Evolutionary conservation across 352 stramenopile genomes (phyloP), one percentile per base, ranked within the genome.

Genomic region (Phytopythium litorale): DNA sequence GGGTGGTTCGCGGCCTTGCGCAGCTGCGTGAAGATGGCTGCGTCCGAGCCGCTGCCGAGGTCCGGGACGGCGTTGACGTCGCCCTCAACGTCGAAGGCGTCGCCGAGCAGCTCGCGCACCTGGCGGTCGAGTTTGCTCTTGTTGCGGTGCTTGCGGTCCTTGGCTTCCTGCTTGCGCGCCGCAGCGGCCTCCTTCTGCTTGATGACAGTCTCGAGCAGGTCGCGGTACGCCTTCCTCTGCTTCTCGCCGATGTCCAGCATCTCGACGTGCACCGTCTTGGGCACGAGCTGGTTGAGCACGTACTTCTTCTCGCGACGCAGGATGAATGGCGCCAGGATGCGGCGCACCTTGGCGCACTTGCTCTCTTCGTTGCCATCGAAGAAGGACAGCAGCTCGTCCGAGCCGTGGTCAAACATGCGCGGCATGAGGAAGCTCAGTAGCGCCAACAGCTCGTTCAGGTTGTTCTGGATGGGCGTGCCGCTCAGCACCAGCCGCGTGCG

Each of bases 1-100:
- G 97, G 94, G 67, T 99, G 97, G 69, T 99, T 99, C 0, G 97
- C 97, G 3, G 92, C 96, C 71, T 99, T 99, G 12, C 97, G 85
- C 40, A 99, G 77, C 62, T 98, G 83, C 13, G 97, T 98, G 75
- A 99, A 99, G 37, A 91, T 98, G 16, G 75, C 68, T 0, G 64
- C 66, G 42, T 89, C 73, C 52, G 63, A 88, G 19, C 66, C 73
- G 21, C 52, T 43, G 4, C 23, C 12, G 3, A 43, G 13, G 6
- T 63, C 45, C 21, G 56, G 6, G 1, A 6, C n/a, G 13, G 18
- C 32, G n/a, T 49, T n/a, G 28, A 45, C 25, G 38, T 64, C 35
- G 42, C 43, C 13, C 11, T 46, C n/a, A 18, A 48, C 8, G 12
- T 64, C 23, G 50, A 55, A 48, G 18, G 43, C n/a, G 7, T 77